Evolutionary conservation across 768 basidiomycete genomes (phyloP), one percentile per base, ranked within the genome.

Genomic region (Termitomyces sp.): DNA sequence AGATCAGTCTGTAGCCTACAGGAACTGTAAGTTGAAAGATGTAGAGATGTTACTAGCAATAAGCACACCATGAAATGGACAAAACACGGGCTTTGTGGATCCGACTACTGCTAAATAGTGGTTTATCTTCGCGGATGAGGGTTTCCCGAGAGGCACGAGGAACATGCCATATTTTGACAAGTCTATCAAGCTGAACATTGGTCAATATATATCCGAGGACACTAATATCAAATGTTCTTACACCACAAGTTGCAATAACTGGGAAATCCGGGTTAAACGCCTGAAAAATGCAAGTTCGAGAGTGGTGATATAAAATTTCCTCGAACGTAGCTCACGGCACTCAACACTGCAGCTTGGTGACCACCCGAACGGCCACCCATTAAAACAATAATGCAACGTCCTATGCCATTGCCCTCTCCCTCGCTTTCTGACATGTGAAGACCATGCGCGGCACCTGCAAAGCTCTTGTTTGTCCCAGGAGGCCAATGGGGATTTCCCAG

Each of bases 171-270:
- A 92, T 88, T 69, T 91, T 91, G 34, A 90, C 81, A 3, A 76
- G 72, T 57, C 88, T 80, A 61, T 92, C 90, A 61, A 90, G 74
- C 90, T 92, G 53, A 14, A 56, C 34, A 16, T 44, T 18, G 31
- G 16, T 59, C 44, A 34, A 14, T 46, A 42, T 41, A 20, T 53
- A 42, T 5, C 44, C 26, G 43, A 16, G 50, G 26, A 54, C 22
- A 4, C 31, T 36, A 27, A 27, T 51, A 41, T 22, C 8, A 12
- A 27, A 13, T 6, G n/a, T 47, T 72, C 84, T 58, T 67, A 91
- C 90, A 22, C 90, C 90, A 64, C 88, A 87, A 16, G 90, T 92
- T 10, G 88, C 89, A 52, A 92, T 76, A 16, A 92, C 62, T 4
- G 88, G 87, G 52, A 79, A 70, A 10, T 70, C 69, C 0, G 82